phyloP scores from a whole-genome alignment of 2,329 filamentous ascomycete species.

The Parafenestella ontariensis region DNA sequence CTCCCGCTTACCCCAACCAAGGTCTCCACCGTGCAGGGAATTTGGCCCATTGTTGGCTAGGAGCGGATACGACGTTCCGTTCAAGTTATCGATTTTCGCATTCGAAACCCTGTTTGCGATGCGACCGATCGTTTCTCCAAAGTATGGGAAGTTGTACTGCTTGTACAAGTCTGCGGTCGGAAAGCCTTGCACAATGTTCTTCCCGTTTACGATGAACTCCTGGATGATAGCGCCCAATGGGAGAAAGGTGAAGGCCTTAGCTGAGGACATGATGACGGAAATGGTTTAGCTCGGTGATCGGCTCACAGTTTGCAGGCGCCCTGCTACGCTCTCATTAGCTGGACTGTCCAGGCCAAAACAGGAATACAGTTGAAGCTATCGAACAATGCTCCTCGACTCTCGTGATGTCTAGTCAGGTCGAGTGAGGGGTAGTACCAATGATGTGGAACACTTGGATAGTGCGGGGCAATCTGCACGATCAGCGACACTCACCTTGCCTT shows the following conservation, averaged over 20 bases:
- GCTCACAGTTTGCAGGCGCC: constrained; percentile 1
- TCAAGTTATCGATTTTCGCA: constrained; percentile 75
- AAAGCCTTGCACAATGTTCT: constrained; percentile 91
- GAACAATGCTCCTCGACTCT: constrained; percentile 1
- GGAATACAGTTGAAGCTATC: background rate
- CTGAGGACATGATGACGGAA: constrained; percentile 35
- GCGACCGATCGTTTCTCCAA: constrained; percentile 91
- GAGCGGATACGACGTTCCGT: constrained; percentile 73
- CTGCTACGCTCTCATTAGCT: constrained; percentile 12
- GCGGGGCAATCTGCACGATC: constrained; percentile 21
- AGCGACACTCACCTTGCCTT: constrained; percentile 24
- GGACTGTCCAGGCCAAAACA: background rate
- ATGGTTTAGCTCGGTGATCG: constrained; percentile 3
- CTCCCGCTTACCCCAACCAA: constrained; percentile 81
- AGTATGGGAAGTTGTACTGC: constrained; percentile 77
- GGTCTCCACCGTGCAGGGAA: constrained; percentile 60
- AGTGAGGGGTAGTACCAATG: constrained; percentile 17
- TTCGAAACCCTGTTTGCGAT: constrained; percentile 79
- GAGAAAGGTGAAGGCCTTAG: constrained; percentile 64
- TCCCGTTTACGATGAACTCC: constrained; percentile 75
- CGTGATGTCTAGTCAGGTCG: constrained; percentile 8
- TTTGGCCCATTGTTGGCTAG: constrained; percentile 80
- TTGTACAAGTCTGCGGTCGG: constrained; percentile 76
- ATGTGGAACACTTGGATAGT: constrained; percentile 2
- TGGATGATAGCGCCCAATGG: constrained; percentile 82